Percentiles rank a stretch among this genome's conserved stretches.
Evolutionary conservation across 257 asterid genomes (phyloP).

Genomic region (Salvia splendens): DNA sequence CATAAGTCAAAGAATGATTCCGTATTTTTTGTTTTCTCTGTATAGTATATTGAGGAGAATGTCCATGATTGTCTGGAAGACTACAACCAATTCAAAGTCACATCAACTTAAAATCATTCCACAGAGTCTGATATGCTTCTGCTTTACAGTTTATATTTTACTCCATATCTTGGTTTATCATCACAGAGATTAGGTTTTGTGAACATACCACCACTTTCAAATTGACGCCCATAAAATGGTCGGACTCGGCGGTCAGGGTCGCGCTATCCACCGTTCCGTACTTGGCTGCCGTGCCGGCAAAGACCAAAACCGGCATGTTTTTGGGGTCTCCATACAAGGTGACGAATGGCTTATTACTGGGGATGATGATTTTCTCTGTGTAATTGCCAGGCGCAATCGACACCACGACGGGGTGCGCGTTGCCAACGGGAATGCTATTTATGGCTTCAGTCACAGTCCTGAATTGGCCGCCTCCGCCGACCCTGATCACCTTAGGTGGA

Average conservation of each 20-base stretch:
- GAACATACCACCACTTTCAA: slow-evolving; percentile 57
- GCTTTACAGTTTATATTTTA: no score
- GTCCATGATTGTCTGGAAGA: no score
- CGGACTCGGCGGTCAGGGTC: slow-evolving; percentile 52
- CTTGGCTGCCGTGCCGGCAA: slow-evolving; percentile 53
- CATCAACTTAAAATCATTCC: no score
- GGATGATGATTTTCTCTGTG: slow-evolving; percentile 53
- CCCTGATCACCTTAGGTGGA: slow-evolving; percentile 36
- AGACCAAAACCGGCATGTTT: slow-evolving; percentile 43
- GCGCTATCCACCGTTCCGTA: slow-evolving; percentile 67
- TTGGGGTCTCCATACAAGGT: slow-evolving; percentile 62
- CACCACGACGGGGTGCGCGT: slow-evolving; percentile 50
- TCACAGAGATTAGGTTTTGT: no score
- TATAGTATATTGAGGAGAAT: no score
- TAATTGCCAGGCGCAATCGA: slow-evolving; percentile 67
- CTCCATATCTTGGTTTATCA: no score
- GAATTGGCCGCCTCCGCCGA: slow-evolving; percentile 67
- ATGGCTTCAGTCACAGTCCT: slow-evolving; percentile 62
- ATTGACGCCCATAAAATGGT: slow-evolving; percentile 62
- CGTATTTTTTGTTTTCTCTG: no score
- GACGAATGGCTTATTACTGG: slow-evolving; percentile 44
- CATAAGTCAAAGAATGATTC: no score
- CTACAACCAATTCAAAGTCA: no score
- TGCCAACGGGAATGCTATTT: slow-evolving; percentile 49
- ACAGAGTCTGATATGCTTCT: no score